Evolutionary conservation across 108 stramenopile genomes (phyloP), one percentile per base, ranked within the genome.

Genomic region (Seminavis robusta): DNA sequence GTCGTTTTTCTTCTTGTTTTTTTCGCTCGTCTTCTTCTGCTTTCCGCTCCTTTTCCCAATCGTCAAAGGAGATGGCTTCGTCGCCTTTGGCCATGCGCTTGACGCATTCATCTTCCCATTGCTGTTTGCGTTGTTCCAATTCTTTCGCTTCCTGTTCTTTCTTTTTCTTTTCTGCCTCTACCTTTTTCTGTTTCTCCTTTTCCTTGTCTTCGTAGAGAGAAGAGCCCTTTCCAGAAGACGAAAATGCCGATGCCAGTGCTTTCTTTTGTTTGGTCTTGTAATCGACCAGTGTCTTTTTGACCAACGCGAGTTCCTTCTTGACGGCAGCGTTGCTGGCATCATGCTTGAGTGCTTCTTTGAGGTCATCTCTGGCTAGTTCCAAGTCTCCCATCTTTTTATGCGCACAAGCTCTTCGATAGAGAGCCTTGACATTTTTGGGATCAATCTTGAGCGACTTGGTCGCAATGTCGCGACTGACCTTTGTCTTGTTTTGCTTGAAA

Each of bases 51-150:
- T 78, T 83, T 1, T 86, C 81, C 83, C 83, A 89, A 13, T 87
- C 86, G 23, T 91, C 90, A 61, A 77, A 89, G 13, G 71, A 65
- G 20, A 89, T 60, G 1, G 78, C 81, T 11, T 65, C 60, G 55
- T 88, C 76, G 43, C 67, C 76, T 21, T 69, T 69, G 4, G 80
- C 66, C 80, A 88, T 78, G 17, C 81, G 71, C 25, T 74, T 41
- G 19, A 80, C 88, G 55, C 88, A 90, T 52, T 94, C 92, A 34
- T 90, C 80, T 56, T 90, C 88, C 92, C 92, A 94, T 33, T 88
- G 68, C 33, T 53, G 25, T 65, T 88, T 90, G 39, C 84, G 65
- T 56, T 86, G 67, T 56, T 80, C 61, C 25, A 70, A 48, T 9
- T 50, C 70, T 41, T 84, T 69, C 38, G 67, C 67, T 59, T 84